Conservation (phyloP, 192 early-diverging fungal genomes). For the Coemansia asiatica region DNA sequence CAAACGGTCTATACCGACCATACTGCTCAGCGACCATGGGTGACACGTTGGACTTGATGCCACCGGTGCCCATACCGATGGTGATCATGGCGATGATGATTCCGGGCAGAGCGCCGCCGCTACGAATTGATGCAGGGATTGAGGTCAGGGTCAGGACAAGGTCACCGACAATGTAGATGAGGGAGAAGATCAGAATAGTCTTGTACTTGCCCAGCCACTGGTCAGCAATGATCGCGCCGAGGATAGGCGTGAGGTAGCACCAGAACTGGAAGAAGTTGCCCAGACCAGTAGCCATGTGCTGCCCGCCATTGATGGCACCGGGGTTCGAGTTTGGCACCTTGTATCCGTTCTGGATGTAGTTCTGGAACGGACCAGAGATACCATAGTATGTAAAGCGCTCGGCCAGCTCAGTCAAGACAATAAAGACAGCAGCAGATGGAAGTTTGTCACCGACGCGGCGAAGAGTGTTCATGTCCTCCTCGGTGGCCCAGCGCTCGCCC, state of each 20-base stretch:
- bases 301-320: constrained; percentile 58
- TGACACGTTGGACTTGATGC: constrained; percentile 79
- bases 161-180: constrained; percentile 66
- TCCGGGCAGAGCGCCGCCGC: constrained; percentile 63
- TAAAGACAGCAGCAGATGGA: constrained; percentile 59
- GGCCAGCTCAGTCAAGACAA: constrained; percentile 62
- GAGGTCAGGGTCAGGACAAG: constrained; percentile 65
- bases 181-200: constrained; percentile 66
- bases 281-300: constrained; percentile 59
- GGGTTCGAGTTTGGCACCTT: constrained; percentile 37
- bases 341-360: constrained; percentile 61
- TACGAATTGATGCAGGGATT: constrained; percentile 58
- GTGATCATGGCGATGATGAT: constrained; percentile 68
- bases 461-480: constrained; percentile 58
- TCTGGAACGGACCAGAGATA: constrained; percentile 61
- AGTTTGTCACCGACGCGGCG: constrained; percentile 61
- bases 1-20: constrained; percentile 57
- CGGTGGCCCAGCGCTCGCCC: constrained; percentile 57
- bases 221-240: constrained; percentile 69
- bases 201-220: constrained; percentile 74
- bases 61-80: constrained; percentile 76
- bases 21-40: constrained; percentile 78
- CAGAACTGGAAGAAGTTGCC: constrained; percentile 66
- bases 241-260: constrained; percentile 62
- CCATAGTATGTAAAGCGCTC: constrained; percentile 68